Conservation (phyloP, 371 early-diverging fungal genomes). For the Syncephalastrum monosporum region DNA sequence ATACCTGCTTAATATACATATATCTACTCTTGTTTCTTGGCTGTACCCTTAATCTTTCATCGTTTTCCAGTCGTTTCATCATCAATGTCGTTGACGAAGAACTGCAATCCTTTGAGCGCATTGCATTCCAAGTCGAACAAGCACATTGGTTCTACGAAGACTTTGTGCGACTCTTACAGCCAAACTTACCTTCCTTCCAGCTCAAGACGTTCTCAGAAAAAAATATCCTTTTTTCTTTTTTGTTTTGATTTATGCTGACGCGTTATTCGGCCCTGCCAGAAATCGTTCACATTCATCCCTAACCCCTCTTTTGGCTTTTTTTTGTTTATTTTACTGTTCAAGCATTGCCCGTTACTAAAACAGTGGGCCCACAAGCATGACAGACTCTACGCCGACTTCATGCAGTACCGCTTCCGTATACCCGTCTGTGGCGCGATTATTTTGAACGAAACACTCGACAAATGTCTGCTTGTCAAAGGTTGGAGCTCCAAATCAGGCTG, state of each 20-base stretch:
- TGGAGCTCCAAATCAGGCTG: constrained; percentile 87
- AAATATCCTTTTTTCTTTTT: constrained; percentile 53
- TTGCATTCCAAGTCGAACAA: constrained; percentile 99
- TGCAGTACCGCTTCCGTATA: constrained; percentile 95
- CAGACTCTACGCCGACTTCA: constrained; percentile 85
- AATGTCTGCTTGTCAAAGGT: constrained; percentile 90
- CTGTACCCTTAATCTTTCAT: not conserved
- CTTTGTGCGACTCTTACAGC: constrained; percentile 86
- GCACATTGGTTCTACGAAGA: constrained; percentile 99
- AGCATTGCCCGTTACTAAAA: constrained; percentile 85
- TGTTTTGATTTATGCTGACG: not conserved
- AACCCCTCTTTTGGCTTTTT: constrained; percentile 15
- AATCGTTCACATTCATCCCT: constrained; percentile 14
- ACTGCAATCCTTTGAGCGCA: constrained; percentile 84
- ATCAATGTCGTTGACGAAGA: constrained; percentile 96
- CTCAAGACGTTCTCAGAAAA: constrained; percentile 82
- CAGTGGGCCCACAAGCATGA: constrained; percentile 89
- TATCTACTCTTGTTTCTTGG: too few species aligned
- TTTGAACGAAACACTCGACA: constrained; percentile 81
- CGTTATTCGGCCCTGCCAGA: constrained; percentile 4
- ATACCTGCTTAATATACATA: constrained; percentile 2
- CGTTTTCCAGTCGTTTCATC: constrained; percentile 85
- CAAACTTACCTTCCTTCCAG: constrained; percentile 73
- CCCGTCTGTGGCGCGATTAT: constrained; percentile 99
- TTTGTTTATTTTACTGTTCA: constrained; percentile 71